These are phyloP conservation scores for Miscanthus sacchariflorus DNA, from an alignment of 202 grass and related monocot genomes.

Conservation along the genomic window DNA sequence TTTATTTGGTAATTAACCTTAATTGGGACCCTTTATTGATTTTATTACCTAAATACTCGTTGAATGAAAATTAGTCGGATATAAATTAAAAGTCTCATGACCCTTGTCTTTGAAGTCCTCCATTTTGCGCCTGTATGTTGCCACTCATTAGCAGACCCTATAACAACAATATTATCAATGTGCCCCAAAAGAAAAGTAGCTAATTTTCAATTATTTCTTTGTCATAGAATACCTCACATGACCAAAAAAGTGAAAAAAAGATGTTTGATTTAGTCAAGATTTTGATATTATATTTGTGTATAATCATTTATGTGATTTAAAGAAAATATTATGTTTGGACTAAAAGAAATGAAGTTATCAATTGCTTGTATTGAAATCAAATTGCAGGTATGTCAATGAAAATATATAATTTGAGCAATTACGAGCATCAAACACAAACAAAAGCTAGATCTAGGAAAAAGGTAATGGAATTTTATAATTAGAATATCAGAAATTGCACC, in stretches of 20 bases:
- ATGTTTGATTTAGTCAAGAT: too few relatives aligned
- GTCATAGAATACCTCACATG: too few relatives aligned
- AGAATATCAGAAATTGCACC: background rate
- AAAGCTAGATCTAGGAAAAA: background rate
- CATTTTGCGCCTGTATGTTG: too few relatives aligned
- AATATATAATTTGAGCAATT: background rate
- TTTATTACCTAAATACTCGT: background rate
- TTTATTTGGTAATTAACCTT: background rate
- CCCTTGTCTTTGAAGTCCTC: too few relatives aligned
- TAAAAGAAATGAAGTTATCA: background rate
- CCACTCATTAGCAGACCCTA: too few relatives aligned
- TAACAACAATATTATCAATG: too few relatives aligned
- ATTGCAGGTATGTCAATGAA: background rate
- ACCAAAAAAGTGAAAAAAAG: too few relatives aligned
- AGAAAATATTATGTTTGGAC: background rate
- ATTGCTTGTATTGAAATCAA: background rate
- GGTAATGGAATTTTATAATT: background rate
- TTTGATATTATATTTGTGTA: background rate
- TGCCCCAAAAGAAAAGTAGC: too few relatives aligned
- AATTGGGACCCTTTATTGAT: background rate
- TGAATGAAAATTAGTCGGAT: too few relatives aligned
- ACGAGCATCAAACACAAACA: background rate
- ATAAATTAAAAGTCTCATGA: too few relatives aligned
- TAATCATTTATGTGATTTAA: background rate
- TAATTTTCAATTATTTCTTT: too few relatives aligned